Percentiles rank a stretch among this genome's conserved stretches.
phyloP scores from a whole-genome alignment of 169 alveolate genomes.

The Plasmodium yoelii region DNA sequence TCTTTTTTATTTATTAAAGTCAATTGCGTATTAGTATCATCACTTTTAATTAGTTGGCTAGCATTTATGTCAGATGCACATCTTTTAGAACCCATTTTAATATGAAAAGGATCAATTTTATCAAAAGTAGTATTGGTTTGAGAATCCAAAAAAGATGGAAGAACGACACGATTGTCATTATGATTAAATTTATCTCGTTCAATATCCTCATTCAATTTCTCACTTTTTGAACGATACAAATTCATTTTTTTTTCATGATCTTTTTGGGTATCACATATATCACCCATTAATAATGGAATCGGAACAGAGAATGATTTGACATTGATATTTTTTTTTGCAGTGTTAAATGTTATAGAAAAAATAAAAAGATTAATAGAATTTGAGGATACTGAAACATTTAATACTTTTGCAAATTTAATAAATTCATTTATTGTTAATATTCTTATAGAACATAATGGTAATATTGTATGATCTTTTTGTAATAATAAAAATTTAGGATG shows the following conservation, averaged over 20 bases:
- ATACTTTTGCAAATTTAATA: conserved; percentile 51
- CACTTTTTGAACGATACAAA: no score
- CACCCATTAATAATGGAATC: conserved; percentile 69
- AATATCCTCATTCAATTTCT: no score
- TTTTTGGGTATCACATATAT: conserved; percentile 3
- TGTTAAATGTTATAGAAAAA: conserved; percentile 53
- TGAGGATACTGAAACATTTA: conserved; percentile 69
- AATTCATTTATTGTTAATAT: conserved; percentile 28
- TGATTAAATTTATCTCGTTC: not conserved
- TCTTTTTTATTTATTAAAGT: no score
- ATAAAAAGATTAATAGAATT: conserved; percentile 54
- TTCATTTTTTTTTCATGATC: not conserved
- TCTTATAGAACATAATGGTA: conserved; percentile 64
- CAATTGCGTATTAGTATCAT: no score
- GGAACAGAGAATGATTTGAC: conserved; percentile 76
- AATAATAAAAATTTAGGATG: conserved; percentile 46
- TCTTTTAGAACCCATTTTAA: no score
- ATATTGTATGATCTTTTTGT: conserved; percentile 8
- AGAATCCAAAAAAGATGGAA: no score
- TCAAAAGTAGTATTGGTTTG: no score
- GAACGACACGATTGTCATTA: no score
- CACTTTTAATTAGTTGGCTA: no score
- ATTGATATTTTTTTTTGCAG: conserved; percentile 45
- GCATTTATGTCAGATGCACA: no score
- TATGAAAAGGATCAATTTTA: no score